These are phyloP conservation scores for Capsella bursapastoris DNA, from an alignment of 345 rosid species.

Conservation along the genomic window DNA sequence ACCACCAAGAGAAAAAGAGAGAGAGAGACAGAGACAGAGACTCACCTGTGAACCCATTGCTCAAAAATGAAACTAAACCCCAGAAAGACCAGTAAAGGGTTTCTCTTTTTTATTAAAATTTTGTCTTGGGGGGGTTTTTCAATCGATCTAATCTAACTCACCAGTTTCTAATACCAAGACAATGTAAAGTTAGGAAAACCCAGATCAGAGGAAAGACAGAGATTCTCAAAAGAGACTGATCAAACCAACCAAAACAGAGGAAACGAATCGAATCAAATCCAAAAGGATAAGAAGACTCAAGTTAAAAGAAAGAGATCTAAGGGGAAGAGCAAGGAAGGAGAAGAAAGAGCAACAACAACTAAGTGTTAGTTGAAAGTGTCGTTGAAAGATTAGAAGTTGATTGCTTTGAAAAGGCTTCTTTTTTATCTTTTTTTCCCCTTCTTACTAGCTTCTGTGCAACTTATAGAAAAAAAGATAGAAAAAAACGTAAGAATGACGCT, in stretches of 20 bases:
- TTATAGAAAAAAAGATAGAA: neutral
- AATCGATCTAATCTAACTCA: constrained; percentile 30
- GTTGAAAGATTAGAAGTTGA: constrained; percentile 25
- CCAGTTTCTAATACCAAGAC: constrained; percentile 22
- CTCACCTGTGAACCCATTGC: constrained; percentile 31
- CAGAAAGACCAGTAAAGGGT: neutral
- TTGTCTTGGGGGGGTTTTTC: neutral
- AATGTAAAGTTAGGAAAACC: constrained; percentile 28
- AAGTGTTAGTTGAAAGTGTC: constrained; percentile 39
- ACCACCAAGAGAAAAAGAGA: neutral
- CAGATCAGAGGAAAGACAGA: constrained; percentile 40
- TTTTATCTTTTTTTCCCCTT: neutral
- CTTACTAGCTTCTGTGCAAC: constrained; percentile 4
- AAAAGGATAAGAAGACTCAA: constrained; percentile 5
- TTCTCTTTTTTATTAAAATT: neutral
- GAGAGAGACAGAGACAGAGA: constrained; percentile 6
- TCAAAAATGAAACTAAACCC: constrained; percentile 29
- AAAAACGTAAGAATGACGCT: constrained; percentile 39
- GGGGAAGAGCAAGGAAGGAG: neutral
- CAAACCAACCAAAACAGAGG: constrained; percentile 3
- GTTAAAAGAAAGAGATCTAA: constrained; percentile 38
- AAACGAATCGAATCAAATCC: constrained; percentile 18
- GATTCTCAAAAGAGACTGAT: constrained; percentile 14
- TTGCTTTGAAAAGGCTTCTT: constrained; percentile 30
- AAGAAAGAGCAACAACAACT: constrained; percentile 19